Base-by-base conservation (phyloP, 352 stramenopile genomes). In the Aphanomyces astaci region DNA sequence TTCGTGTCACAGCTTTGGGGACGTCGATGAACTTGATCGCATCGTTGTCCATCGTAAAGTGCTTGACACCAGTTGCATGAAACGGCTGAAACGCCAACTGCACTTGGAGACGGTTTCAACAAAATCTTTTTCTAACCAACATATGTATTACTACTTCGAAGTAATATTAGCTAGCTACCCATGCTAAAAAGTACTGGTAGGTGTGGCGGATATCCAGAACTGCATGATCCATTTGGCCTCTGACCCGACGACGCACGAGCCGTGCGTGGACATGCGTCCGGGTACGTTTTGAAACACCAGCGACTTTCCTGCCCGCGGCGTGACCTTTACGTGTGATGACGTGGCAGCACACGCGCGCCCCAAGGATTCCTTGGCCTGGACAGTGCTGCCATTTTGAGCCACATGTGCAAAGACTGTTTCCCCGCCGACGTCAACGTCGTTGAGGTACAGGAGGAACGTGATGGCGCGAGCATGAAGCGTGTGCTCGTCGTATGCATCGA, bases 331-430 rank as follows among this genome's bases (percentile, higher is more conserved):
- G 30, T 59, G 51, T 9, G 19, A 28, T 22, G 51, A 59, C 25
- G 25, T 17, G 30, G 30, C n/a, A 22, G 15, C 51, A 28, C 51
- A 59, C 19, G 51, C 51, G 25, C 30, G 51, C 11, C 9, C 51
- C 13, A 59, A 25, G 22, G 51, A 15, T 32, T 19, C 7, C 13
- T 36, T 32, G 25, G 0, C 11, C 51, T 11, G 19, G 33, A 59
- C n/a, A 10, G 13, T n/a, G 19, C 25, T 39, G 11, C 51, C 51
- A 39, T 59, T 32, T 22, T 22, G 30, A 15, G 51, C 51, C 15
- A 59, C 27, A 19, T 59, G 51, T 15, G 51, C 51, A 59, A 59
- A 59, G 7, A 59, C 51, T 33, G 51, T 59, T 30, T 59, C 51
- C 15, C 51, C 51, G 51, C 51, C 48, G 19, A 28, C 17, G 30